Evolutionary conservation across 2,329 filamentous ascomycete species (phyloP).

Genomic region (Lizonia empirigonia): DNA sequence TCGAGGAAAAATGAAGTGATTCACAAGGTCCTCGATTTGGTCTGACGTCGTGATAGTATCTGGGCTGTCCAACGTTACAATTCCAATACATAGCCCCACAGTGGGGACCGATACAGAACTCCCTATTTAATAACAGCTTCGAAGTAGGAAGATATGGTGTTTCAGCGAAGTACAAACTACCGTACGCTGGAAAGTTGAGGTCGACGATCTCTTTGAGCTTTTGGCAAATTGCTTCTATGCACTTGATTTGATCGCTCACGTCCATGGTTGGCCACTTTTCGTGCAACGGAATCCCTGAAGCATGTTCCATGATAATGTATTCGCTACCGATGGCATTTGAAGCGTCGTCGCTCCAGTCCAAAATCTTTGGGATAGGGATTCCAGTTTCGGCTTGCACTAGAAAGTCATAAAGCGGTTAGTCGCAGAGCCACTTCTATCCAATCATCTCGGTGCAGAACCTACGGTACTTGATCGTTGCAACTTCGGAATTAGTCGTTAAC

Average conservation of each 20-base stretch:
- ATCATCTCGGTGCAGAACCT: conserved; percentile 25
- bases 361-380: conserved; percentile 51
- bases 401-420: conserved; percentile 20
- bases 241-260: conserved; percentile 41
- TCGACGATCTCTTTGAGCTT: conserved; percentile 39
- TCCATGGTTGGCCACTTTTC: conserved; percentile 45
- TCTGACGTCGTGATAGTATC: conserved; percentile 40
- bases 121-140: conserved; percentile 20
- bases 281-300: conserved; percentile 41
- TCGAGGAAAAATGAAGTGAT: conserved; percentile 19
- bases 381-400: conserved; percentile 47
- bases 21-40: conserved; percentile 51
- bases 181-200: conserved; percentile 48
- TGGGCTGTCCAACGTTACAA: conserved; percentile 37
- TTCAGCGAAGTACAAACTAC: conserved; percentile 43
- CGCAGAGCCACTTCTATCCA: conserved; percentile 1
- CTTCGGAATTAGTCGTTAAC: conserved; percentile 51
- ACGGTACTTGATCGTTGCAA: conserved; percentile 54
- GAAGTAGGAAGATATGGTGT: conserved; percentile 19
- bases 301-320: conserved; percentile 51
- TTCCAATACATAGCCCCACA: conserved; percentile 41
- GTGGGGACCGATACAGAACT: conserved; percentile 42
- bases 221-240: conserved; percentile 37
- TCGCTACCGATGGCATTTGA: conserved; percentile 44
- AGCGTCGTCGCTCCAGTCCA: conserved; percentile 51